Conservation (phyloP, 306 rosid genomes). For the Cotoneaster glaucophyllus region DNA sequence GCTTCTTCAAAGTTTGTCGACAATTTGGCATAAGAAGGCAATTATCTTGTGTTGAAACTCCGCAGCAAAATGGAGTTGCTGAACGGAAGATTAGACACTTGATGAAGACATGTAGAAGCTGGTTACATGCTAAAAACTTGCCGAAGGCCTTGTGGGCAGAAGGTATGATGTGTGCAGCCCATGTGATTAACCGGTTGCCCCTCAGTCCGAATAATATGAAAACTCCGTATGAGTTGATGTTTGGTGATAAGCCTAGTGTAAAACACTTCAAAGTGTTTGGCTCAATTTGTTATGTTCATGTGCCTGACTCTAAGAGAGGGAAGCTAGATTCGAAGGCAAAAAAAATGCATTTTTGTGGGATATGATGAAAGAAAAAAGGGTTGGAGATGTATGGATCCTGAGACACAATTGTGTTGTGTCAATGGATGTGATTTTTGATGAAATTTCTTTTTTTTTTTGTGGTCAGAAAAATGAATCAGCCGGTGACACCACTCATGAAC, state of each 20-base stretch:
- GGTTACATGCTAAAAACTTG: too few species aligned
- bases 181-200: too few species aligned
- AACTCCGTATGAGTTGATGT: background rate
- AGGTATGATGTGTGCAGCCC: too few species aligned
- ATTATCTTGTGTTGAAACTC: too few species aligned
- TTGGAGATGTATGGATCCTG: background rate
- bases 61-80: too few species aligned
- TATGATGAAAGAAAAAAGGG: constrained; percentile 27
- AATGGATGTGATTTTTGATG: background rate
- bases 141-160: too few species aligned
- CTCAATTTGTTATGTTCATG: background rate
- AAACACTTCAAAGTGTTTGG: background rate
- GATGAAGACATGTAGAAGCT: too few species aligned
- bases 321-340: background rate
- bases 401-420: background rate
- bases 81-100: too few species aligned
- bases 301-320: constrained; percentile 8
- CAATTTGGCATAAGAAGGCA: too few species aligned
- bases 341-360: constrained; percentile 33
- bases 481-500: too few species aligned
- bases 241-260: background rate
- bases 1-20: too few species aligned
- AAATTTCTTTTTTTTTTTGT: background rate
- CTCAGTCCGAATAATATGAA: background rate
- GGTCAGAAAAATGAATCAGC: too few species aligned